A percentile compares a stretch with the other conserved stretches of the same genome.
These are phyloP conservation scores for Neurospora sp. DNA, from an alignment of 495 filamentous ascomycete species.

Conservation along the genomic window DNA sequence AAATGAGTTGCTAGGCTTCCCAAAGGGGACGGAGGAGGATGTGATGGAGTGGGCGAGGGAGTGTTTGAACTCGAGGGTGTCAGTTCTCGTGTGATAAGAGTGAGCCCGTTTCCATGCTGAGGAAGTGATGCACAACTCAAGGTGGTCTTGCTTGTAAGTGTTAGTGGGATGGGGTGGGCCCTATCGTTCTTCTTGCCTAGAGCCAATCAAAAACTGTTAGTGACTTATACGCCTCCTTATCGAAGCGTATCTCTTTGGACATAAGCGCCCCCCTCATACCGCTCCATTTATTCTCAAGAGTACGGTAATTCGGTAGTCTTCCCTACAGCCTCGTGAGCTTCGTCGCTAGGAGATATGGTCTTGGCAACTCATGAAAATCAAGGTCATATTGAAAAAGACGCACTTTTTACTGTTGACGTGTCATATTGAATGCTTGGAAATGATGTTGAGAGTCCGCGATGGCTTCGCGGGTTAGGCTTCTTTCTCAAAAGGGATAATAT, in stretches of 20 bases:
- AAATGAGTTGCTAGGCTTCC: too few relatives aligned
- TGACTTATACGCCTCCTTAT: neutral
- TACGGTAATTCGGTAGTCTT: neutral
- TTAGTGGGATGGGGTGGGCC: neutral
- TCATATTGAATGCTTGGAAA: neutral
- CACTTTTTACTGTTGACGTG: neutral
- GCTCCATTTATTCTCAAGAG: neutral
- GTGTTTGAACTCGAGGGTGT: too few relatives aligned
- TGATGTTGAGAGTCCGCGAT: neutral
- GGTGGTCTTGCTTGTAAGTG: neutral
- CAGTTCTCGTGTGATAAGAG: neutral
- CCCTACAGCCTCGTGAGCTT: neutral
- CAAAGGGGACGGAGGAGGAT: too few relatives aligned
- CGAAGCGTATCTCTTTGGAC: neutral
- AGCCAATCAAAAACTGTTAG: neutral
- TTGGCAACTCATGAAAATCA: neutral
- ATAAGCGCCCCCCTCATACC: neutral
- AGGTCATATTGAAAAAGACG: neutral
- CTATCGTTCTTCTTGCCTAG: neutral
- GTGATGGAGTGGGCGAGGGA: too few relatives aligned
- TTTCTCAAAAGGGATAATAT: neutral
- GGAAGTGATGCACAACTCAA: neutral
- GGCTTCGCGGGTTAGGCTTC: neutral
- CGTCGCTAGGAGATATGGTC: neutral
- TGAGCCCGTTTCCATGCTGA: neutral